phyloP scores from a whole-genome alignment of 1,284 basidiomycete species.

The Melanopsichium pennsylvanicum region DNA sequence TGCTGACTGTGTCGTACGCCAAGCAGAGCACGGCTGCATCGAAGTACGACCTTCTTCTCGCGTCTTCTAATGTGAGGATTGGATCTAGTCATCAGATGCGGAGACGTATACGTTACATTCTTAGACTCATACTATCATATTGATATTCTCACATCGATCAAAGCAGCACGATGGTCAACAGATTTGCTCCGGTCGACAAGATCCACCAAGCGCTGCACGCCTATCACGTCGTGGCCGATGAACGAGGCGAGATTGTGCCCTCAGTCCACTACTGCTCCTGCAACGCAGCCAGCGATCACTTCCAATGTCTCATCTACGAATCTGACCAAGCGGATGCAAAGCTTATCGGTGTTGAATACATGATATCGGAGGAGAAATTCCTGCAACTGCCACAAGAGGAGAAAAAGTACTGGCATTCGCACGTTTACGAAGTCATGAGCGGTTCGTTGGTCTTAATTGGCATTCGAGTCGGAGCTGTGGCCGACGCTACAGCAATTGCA shows the following conservation, averaged over 20 bases:
- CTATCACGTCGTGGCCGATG: conserved; percentile 42
- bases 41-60: no score
- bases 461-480: conserved; percentile 7
- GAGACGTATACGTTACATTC: no score
- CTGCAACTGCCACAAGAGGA: conserved; percentile 68
- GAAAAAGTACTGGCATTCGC: conserved; percentile 71
- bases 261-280: conserved; percentile 47
- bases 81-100: no score
- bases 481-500: conserved; percentile 11
- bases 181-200: conserved; percentile 28
- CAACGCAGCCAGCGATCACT: conserved; percentile 12
- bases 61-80: no score
- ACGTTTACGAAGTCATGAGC: conserved; percentile 70
- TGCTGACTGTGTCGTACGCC: conserved; percentile 1
- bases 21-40: no score
- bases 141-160: background rate
- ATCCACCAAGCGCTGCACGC: conserved; percentile 48
- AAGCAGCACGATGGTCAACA: conserved; percentile 14
- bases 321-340: conserved; percentile 68
- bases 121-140: no score
- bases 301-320: conserved; percentile 69
- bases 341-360: conserved; percentile 71
- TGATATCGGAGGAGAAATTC: conserved; percentile 69
- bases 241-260: conserved; percentile 31
- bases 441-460: conserved; percentile 68